Evolutionary conservation across 2,329 filamentous ascomycete species (phyloP), one percentile per base, ranked within the genome.

Genomic region (Amauroascus niger): DNA sequence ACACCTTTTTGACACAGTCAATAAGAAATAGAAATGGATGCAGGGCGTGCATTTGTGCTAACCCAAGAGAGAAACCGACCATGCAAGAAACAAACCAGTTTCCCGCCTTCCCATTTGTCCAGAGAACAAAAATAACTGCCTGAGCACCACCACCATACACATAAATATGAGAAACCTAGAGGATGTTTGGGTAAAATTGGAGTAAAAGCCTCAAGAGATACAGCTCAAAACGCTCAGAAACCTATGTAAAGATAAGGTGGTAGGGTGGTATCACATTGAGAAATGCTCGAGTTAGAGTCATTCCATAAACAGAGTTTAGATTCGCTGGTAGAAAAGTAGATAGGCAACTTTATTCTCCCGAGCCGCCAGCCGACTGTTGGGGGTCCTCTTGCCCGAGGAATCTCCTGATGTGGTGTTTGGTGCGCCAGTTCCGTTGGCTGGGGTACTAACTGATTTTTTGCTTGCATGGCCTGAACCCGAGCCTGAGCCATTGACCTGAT

Each of bases 341-440:
- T 98, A 98, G 3, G 93, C 93, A 55, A 96, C 91, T 77, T 95
- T 95, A 77, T 91, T 95, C 69, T 97, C 91, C 70, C 88, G 88
- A 65, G 87, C 70, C 16, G 77, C 77, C 62, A 83, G 82, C 69
- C 70, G 68, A 53, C 70, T 70, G 44, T 71, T 81, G 76, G 67
- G 74, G 58, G 69, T 81, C 70, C 71, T 80, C 77, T 64, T 76
- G 60, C 74, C 80, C 77, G 72, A 76, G n/a, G 70, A 74, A 72
- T 64, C 75, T 72, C 72, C 71, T 30, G 75, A 71, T 20, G 74
- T 74, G 45, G 70, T 74, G 45, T 70, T 71, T 43, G 76, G 76
- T 6, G 77, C 83, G 40, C 74, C 71, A 22, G 74, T 76, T 37
- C 84, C 86, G 20, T 52, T 55, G 30, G 81, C 76, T 55, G 75